Percentiles rank a stretch among this genome's conserved stretches.
These are phyloP conservation scores for Colletotrichum cordylinicola DNA, from an alignment of 2,329 filamentous ascomycete species.

Conservation along the genomic window DNA sequence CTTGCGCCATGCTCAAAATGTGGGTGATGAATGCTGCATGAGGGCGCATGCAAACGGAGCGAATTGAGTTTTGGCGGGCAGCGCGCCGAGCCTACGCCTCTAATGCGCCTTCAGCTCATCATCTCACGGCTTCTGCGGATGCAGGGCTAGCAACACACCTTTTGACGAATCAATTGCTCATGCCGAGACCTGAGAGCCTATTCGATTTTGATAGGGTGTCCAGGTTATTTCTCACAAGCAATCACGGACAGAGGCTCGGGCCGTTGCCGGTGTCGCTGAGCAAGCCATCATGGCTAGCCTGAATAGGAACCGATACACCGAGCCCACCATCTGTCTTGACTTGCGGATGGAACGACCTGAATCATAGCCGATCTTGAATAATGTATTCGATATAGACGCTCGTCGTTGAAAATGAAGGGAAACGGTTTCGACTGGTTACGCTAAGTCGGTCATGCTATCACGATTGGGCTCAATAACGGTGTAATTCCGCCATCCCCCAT, in stretches of 20 bases:
- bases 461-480: conserved; percentile 9
- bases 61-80: background rate
- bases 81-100: background rate
- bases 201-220: background rate
- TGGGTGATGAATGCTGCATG: background rate
- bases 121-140: background rate
- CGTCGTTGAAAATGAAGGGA: background rate
- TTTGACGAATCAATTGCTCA: background rate
- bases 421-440: background rate
- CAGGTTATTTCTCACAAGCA: background rate
- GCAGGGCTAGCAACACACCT: background rate
- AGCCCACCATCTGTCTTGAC: background rate
- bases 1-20: background rate
- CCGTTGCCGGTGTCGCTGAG: background rate
- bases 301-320: background rate
- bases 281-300: background rate
- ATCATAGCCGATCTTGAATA: background rate
- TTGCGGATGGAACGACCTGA: background rate
- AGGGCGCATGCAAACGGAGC: background rate
- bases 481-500: conserved; percentile 26
- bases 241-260: background rate
- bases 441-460: background rate
- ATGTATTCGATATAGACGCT: background rate
- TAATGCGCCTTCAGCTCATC: background rate
- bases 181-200: background rate